phyloP scores from a whole-genome alignment of 345 rosid genomes.

The Raphanus raphanistrum region DNA sequence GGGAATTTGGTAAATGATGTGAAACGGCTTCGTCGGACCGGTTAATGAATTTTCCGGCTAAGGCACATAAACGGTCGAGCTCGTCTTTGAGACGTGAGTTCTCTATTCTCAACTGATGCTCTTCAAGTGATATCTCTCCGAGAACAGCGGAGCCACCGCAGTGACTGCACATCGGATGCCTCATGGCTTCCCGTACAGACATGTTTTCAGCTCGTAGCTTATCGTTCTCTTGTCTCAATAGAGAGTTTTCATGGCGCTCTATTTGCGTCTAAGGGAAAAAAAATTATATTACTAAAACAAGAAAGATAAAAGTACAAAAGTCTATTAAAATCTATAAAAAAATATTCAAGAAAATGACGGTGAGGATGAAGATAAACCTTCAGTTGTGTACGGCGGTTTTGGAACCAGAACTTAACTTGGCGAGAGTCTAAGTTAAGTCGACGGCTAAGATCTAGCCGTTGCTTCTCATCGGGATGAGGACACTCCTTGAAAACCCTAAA shows the following conservation, averaged over 20 bases:
- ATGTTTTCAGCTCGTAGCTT: slow-evolving; percentile 89
- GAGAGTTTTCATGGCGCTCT: slow-evolving; percentile 87
- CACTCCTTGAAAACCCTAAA: slow-evolving; percentile 69
- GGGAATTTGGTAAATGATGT: slow-evolving; percentile 57
- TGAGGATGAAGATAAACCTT: slow-evolving; percentile 47
- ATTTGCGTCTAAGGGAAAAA: slow-evolving; percentile 60
- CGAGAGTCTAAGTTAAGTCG: slow-evolving; percentile 75
- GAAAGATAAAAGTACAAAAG: background rate
- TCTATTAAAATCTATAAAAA: background rate
- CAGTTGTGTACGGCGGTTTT: slow-evolving; percentile 89
- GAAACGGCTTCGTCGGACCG: slow-evolving; percentile 44
- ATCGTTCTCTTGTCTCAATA: slow-evolving; percentile 87
- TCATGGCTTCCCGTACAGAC: slow-evolving; percentile 83
- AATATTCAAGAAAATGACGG: background rate
- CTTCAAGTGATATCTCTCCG: slow-evolving; percentile 77
- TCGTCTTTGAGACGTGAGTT: slow-evolving; percentile 85
- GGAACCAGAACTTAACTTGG: slow-evolving; percentile 94
- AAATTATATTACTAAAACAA: background rate
- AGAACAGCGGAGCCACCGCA: slow-evolving; percentile 90
- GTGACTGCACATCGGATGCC: slow-evolving; percentile 78
- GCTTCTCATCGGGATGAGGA: slow-evolving; percentile 92
- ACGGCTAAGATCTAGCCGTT: slow-evolving; percentile 72
- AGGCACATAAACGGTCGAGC: slow-evolving; percentile 80
- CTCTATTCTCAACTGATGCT: slow-evolving; percentile 84
- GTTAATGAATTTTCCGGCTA: slow-evolving; percentile 82